Base-by-base conservation (phyloP, 345 rosid species). In the Salix viminalis region DNA sequence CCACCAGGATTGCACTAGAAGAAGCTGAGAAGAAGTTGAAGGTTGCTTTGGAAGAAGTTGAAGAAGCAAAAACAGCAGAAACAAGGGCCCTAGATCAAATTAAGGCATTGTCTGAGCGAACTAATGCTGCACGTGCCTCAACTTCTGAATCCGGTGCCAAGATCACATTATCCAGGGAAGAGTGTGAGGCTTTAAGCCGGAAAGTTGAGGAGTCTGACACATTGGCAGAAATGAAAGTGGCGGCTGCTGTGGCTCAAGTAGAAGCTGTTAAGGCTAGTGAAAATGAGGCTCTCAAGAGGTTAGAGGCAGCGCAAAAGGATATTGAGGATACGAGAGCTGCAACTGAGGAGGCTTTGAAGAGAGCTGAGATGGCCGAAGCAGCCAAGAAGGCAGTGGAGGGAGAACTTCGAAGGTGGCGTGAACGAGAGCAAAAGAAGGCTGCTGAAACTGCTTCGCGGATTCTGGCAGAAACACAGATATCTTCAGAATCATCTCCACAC, bases 241-340 rank as follows among this genome's bases (percentile, higher is more conserved):
- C 90, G 11, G 99, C 97, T 75, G 97, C 99, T 75, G 58, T 93
- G 85, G 99, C 99, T 62, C 97, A 95, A 86, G 96, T 90, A 61
- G 94, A 95, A 85, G 97, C 97, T 28, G 94, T 95, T 76, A 93
- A 76, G 87, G 99, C 99, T 69, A 90, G 99, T 32, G 97, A 95
- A 84, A 90, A 86, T 62, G 97, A 95, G 84, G 90, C 94, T 6
- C 68, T 88, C 71, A 91, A 90, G 90, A 93, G 87, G 83, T 80
- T 90, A 58, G 93, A 90, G 81, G 87, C 86, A 65, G 90, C 87
- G 21, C 82, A 84, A 79, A 90, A 85, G 72, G 99, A 95, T 89
- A 91, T 95, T 3, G 88, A 86, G 79, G 93, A 90, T 75, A 89
- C 90, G 86, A 91, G 85, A 88, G 72, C 73, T 44, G 93, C 92